Conservation (phyloP, 352 stramenopile species). For the Pythium guiyangense region DNA sequence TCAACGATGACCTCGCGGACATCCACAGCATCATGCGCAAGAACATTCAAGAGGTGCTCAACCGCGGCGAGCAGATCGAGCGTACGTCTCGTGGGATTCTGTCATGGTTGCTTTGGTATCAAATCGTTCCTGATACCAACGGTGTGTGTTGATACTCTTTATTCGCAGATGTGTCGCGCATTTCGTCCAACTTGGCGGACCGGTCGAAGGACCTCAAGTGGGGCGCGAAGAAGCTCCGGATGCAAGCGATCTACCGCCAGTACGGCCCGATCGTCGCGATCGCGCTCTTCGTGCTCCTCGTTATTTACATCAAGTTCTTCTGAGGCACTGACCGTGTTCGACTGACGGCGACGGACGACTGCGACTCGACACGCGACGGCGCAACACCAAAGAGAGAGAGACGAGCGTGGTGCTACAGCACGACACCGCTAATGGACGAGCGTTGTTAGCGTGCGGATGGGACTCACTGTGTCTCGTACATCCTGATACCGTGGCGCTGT, state of each 20-base stretch:
- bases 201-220: slow-evolving; percentile 98
- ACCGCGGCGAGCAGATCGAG: slow-evolving; percentile 86
- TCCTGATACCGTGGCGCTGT: not conserved
- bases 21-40: slow-evolving; percentile 99
- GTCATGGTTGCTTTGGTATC: no score
- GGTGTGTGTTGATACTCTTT: no score
- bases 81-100: slow-evolving; percentile 29
- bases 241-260: slow-evolving; percentile 87
- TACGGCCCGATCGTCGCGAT: slow-evolving; percentile 82
- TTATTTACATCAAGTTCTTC: slow-evolving; percentile 92
- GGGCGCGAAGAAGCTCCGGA: slow-evolving; percentile 93
- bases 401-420: no score
- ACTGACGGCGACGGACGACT: no score
- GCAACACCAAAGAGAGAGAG: no score
- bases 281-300: slow-evolving; percentile 76
- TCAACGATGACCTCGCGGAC: slow-evolving; percentile 97
- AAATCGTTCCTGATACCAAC: no score
- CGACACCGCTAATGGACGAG: not conserved
- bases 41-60: slow-evolving; percentile 96
- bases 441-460: not conserved
- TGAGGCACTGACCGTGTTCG: slow-evolving; percentile 22
- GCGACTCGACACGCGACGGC: no score
- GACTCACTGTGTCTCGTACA: not conserved
- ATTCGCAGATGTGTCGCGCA: slow-evolving; percentile 71
- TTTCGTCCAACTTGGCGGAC: slow-evolving; percentile 86